phyloP scores from a whole-genome alignment of 2,329 filamentous ascomycete species.

The Alternaria sp. region DNA sequence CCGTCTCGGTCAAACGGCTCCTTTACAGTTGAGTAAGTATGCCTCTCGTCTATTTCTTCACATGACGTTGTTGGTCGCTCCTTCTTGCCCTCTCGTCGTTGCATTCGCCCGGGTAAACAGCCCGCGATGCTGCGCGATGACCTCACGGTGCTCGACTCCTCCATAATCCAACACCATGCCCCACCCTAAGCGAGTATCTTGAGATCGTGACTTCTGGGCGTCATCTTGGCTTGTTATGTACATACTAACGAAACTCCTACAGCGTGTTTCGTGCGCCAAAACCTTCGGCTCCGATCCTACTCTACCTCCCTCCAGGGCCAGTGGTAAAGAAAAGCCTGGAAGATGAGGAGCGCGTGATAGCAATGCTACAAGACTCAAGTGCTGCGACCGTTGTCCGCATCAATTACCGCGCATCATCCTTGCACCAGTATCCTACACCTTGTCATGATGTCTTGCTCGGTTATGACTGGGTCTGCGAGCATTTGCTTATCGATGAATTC shows the following conservation, averaged over 20 bases:
- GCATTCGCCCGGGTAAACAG: conserved; percentile 5
- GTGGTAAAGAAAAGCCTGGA: conserved; percentile 34
- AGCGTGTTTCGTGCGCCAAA: conserved; percentile 48
- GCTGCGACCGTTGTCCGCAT: conserved; percentile 55
- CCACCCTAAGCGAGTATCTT: conserved; percentile 4
- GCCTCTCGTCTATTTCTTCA: conserved; percentile 4
- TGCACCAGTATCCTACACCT: conserved; percentile 55
- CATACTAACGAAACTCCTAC: conserved; percentile 17
- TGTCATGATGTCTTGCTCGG: conserved; percentile 58
- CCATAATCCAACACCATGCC: conserved; percentile 4
- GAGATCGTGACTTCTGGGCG: neutral
- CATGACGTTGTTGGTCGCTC: conserved; percentile 8
- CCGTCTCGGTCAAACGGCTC: conserved; percentile 55
- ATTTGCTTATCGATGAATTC: conserved; percentile 42
- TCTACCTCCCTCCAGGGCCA: conserved; percentile 58
- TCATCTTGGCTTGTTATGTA: neutral
- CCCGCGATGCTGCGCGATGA: conserved; percentile 12
- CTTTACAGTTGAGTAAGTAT: conserved; percentile 53
- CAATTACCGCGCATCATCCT: conserved; percentile 55
- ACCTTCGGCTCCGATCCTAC: conserved; percentile 42
- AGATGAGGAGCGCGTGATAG: conserved; percentile 45
- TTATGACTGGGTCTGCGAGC: conserved; percentile 58
- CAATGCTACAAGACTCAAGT: conserved; percentile 47
- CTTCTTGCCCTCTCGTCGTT: neutral
- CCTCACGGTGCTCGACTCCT: conserved; percentile 8